Base-by-base conservation (phyloP, 495 filamentous ascomycete species). In the Zalerion maritima region DNA sequence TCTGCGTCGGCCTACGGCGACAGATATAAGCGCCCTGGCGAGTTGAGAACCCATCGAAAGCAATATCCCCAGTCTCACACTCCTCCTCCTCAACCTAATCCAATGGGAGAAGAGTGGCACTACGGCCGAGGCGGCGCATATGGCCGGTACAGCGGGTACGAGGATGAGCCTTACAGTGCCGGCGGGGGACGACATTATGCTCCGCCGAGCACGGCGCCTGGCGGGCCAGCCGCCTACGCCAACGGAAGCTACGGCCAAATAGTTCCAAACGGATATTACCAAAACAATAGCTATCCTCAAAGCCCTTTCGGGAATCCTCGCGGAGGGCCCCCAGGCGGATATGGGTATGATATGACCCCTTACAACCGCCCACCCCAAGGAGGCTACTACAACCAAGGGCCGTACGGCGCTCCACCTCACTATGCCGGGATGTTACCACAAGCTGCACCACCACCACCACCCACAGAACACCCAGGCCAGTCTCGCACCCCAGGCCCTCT, bases 291-390 rank as follows among this genome's bases (percentile, higher is more conserved):
- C 29, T 34, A 34, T 7, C 47, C 49, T 18, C 37, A 29, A 14
- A 51, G 53, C 18, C 60, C 49, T 37, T 60, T 51, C 27, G 46
- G 42, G 8, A 48, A 52, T 3, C 50, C 40, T 8, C 49, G 43
- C 11, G 28, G 41, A 18, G 37, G 46, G 17, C 45, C n/a, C n/a
- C n/a, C n/a, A n/a, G n/a, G n/a, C n/a, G n/a, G n/a, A n/a, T n/a
- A n/a, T n/a, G n/a, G 38, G 14, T 54, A 57, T 35, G 58, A 62
- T 26, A 54, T 65, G 59, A 60, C 60, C 48, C 57, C 58, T 2
- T 65, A 64, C 35, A 43, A 41, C 14, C 41, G 26, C 19, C 47
- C 50, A 15, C 37, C 14, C 17, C 32, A 37, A 11, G 31, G 15
- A 23, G 38, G 18, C 13, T 51, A 45, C 35, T 28, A 36, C 26